Base-by-base conservation (phyloP, 2,329 filamentous ascomycete species). In the Penicillium sp. region DNA sequence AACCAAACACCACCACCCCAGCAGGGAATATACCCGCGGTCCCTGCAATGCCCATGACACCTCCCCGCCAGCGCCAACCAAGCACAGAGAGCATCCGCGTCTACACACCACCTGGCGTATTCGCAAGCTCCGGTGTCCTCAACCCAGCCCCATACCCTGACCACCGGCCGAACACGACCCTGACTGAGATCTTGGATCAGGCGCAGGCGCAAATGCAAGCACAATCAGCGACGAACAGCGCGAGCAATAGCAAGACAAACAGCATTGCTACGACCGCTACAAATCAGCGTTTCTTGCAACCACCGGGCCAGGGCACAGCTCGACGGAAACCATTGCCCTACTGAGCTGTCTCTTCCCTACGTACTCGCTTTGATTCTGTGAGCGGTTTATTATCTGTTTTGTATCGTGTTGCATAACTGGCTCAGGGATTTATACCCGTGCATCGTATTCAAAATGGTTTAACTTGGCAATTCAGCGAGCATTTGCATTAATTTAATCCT, bases 71-170 rank as follows among this genome's bases (percentile, higher is more conserved):
- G 69, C 73, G 71, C 19, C 67, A 72, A 61, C 73, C 69, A 31
- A 81, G 76, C 44, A 80, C 73, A 13, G 80, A 82, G 65, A 82
- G 76, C 64, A 83, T 83, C 64, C 78, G 74, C 56, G 75, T 83
- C 5, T 82, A 81, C 64, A 80, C 79, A 17, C 81, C 81, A 1
- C 76, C 75, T 5, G 73, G 73, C 8, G 69, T 70, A 45, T 70
- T 76, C 58, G 62, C 69, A 60, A 68, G 62, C 56, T 69, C 65
- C 7, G 66, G 70, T 9, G 67, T 71, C 17, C 50, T 72, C 13
- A 70, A 68, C 1, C 75, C 72, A 0, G 67, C 69, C 29, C 69
- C 69, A 17, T 72, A 72, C 55, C 71, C 69, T 7, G 61, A 66
- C 17, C 45, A 64, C 15, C 66, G 71, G 11, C 76, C 74, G 5